Base-by-base conservation (phyloP, 192 early-diverging fungal species). In the Geosiphon pyriformis region DNA sequence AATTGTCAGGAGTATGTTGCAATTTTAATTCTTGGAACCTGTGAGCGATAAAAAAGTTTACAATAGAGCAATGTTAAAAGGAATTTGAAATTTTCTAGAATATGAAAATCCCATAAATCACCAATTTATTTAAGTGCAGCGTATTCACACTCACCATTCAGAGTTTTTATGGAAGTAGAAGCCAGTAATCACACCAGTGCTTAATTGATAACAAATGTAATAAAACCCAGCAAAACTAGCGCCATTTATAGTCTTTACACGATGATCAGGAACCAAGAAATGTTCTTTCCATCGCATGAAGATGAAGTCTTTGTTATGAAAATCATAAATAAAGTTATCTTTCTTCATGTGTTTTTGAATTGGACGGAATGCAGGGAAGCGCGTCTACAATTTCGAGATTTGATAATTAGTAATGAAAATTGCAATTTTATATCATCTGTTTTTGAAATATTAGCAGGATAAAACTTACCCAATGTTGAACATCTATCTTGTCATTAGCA, bases 211-310 rank as follows among this genome's bases (percentile, higher is more conserved):
- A 74, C 84, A 80, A 72, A 86, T 89, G 61, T 92, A 94, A 69
- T 94, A 94, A 59, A 94, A 94, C 8, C 93, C 93, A 27, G 87
- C 91, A 83, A 92, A 94, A 52, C 87, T 90, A 4, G 93, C 93
- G 29, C 93, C 93, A 56, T 83, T 76, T 48, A 94, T 90, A 17
- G 72, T 76, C 56, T 79, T 81, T 17, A 93, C 82, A 34, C 77
- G 74, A 73, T 94, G 91, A 70, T 94, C 88, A n/a, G 93, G 92
- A 11, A 93, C 89, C 47, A 94, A 70, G 67, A 94, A 94, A 70
- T 91, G 88, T 61, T 94, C 93, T 76, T 94, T 94, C 93, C 93
- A 94, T 47, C 93, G 82, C 93, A 94, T 94, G 74, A 91, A 94
- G 8, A 94, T 77, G 42, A 75, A 83, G 69, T 78, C 82, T 70